Percentiles rank a stretch among this genome's conserved stretches.
Evolutionary conservation across 306 rosid species (phyloP).

Genomic region (Rosa persica): DNA sequence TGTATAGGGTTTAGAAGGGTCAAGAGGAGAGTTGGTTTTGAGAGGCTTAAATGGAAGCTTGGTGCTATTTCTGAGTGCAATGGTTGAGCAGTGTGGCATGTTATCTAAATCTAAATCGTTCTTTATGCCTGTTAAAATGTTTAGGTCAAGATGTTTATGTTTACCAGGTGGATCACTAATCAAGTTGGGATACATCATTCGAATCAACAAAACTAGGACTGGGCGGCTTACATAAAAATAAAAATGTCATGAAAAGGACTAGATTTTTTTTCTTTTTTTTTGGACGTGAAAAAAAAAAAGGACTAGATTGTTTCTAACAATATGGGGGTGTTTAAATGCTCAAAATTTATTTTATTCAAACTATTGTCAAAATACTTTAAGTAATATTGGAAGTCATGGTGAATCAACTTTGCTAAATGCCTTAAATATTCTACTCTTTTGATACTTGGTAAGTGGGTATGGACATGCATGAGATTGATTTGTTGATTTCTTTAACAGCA

Average conservation of each 20-base stretch:
- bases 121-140: neutral
- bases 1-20: neutral
- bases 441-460: no score
- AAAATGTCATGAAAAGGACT: neutral
- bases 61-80: neutral
- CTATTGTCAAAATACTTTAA: no score
- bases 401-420: no score
- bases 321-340: neutral
- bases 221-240: neutral
- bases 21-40: neutral
- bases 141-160: neutral
- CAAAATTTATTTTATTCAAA: neutral
- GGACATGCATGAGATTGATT: neutral
- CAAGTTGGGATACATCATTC: neutral
- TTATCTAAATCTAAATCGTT: neutral
- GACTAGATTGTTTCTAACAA: neutral
- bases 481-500: constrained; percentile 36
- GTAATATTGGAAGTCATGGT: no score
- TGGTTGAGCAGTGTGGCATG: neutral
- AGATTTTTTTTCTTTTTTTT: no score
- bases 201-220: neutral
- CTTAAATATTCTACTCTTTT: no score
- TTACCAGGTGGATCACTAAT: neutral
- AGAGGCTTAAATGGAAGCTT: neutral
- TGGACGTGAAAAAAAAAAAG: no score